Conservation (phyloP, 2,329 filamentous ascomycete species). For the Ophiostoma pallidulum region DNA sequence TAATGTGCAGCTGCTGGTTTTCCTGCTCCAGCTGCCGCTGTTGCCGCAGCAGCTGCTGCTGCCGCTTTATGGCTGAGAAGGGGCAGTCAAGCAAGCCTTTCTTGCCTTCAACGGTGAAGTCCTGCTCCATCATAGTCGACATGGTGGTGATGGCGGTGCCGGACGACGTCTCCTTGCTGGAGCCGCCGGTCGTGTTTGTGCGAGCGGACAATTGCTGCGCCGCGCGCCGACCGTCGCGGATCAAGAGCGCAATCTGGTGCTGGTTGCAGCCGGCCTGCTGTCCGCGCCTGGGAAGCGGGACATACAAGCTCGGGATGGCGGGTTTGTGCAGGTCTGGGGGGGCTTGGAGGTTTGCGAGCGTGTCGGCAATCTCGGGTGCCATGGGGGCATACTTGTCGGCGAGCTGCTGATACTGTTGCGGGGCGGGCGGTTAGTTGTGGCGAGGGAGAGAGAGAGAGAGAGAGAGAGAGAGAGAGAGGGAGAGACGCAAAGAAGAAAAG, state of each 20-base stretch:
- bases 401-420: conserved; percentile 48
- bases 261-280: conserved; percentile 34
- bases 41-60: conserved; percentile 12
- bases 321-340: conserved; percentile 42
- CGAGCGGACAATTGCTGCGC: conserved; percentile 37
- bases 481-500: conserved; percentile 18
- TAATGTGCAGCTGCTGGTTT: conserved; percentile 9
- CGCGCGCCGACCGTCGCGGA: conserved; percentile 53
- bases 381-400: conserved; percentile 60
- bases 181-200: conserved; percentile 28
- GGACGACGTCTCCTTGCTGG: conserved; percentile 39
- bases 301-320: conserved; percentile 39
- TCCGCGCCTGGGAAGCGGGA: conserved; percentile 45
- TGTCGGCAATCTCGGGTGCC: conserved; percentile 57
- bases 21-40: conserved; percentile 12
- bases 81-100: conserved; percentile 74
- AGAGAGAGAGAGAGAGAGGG: conserved; percentile 7
- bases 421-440: conserved; percentile 7
- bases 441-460: too few species aligned
- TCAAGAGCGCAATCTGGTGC: conserved; percentile 53
- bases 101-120: conserved; percentile 80
- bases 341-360: conserved; percentile 56
- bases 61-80: conserved; percentile 47
- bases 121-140: conserved; percentile 66
- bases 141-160: conserved; percentile 44